Base-by-base conservation (phyloP, 768 basidiomycete genomes). In the Heimioporus sp. region DNA sequence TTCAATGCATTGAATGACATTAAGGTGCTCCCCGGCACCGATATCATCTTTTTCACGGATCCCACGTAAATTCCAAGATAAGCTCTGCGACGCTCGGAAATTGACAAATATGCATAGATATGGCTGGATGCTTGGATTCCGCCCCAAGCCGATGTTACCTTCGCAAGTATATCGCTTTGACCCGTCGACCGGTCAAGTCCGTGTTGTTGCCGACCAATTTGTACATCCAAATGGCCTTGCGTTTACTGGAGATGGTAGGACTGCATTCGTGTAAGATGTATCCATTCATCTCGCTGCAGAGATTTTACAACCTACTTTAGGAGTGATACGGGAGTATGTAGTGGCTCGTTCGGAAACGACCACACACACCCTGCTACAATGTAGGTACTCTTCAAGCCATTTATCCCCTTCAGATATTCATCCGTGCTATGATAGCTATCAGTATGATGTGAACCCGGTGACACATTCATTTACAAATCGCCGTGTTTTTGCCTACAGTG, bases 1-100 rank as follows among this genome's bases (percentile, higher is more conserved):
- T 92, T 91, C 72, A 90, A 88, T 66, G 90, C 90, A 1, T 66
- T 92, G 36, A 91, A 91, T 64, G 91, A 92, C 57, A 74, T 87
- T 50, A 90, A 86, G 59, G 73, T 90, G 2, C 84, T 90, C 45
- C 87, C 86, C 1, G 68, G 68, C 15, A 85, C 79, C 51, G 82
- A 82, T 35, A 79, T 80, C 40, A 56, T 92, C 3, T 90, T 86
- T 70, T 90, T 93, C 67, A 92, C 90, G 0, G 90, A 92, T 57
- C 75, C 77, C 10, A 71, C 74, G 80, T 90, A 71, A 37, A 80
- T 76, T 12, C 16, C 21, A 30, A 1, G 3, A 36, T 10, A n/a
- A 20, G 20, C 4, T 11, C 1, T 12, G n/a, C 3, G 12, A 36
- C 24, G 7, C 24, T 16, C 10, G 9, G 10, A 48, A 10, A n/a